phyloP scores from a whole-genome alignment of 2,329 filamentous ascomycete genomes.

The Colletotrichum tropicicola region DNA sequence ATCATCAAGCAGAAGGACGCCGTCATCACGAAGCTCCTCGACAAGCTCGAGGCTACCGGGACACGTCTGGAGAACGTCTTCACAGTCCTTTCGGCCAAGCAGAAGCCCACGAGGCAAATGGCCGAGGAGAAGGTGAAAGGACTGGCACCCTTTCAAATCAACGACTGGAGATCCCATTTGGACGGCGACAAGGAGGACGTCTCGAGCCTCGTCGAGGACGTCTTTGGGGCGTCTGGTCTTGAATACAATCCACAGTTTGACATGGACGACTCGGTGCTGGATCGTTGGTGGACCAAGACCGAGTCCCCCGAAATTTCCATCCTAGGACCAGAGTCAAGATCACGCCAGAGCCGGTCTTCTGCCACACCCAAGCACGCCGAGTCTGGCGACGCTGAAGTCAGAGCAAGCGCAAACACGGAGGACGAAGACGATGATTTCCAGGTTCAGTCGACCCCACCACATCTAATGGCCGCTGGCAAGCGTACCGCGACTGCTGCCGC shows the following conservation, averaged over 20 bases:
- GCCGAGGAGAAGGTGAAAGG: slow-evolving; percentile 61
- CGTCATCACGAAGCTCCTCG: slow-evolving; percentile 58
- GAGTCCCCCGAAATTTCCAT: slow-evolving; percentile 7
- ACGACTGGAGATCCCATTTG: slow-evolving; percentile 46
- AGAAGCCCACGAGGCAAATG: slow-evolving; percentile 51
- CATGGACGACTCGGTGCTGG: slow-evolving; percentile 45
- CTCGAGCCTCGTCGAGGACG: slow-evolving; percentile 47
- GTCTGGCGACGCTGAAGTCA: too few species aligned
- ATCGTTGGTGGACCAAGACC: slow-evolving; percentile 57
- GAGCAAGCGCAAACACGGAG: slow-evolving; percentile 24
- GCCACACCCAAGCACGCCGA: not conserved
- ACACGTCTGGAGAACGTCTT: slow-evolving; percentile 64
- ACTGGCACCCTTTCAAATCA: slow-evolving; percentile 56
- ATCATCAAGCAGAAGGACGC: slow-evolving; percentile 60
- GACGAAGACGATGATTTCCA: slow-evolving; percentile 61
- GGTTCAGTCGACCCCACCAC: slow-evolving; percentile 57
- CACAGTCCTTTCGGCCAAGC: slow-evolving; percentile 55
- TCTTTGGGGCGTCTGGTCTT: slow-evolving; percentile 50
- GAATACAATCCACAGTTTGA: slow-evolving; percentile 38
- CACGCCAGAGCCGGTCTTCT: not conserved
- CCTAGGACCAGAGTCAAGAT: slow-evolving; percentile 2
- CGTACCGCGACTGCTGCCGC: slow-evolving; percentile 26
- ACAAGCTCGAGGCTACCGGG: slow-evolving; percentile 63
- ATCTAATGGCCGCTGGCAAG: slow-evolving; percentile 40
- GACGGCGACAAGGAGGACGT: slow-evolving; percentile 39